Evolutionary conservation across 176 grass and related monocot species (phyloP), one percentile per base, ranked within the genome.

Genomic region (Cenchrus americanus): DNA sequence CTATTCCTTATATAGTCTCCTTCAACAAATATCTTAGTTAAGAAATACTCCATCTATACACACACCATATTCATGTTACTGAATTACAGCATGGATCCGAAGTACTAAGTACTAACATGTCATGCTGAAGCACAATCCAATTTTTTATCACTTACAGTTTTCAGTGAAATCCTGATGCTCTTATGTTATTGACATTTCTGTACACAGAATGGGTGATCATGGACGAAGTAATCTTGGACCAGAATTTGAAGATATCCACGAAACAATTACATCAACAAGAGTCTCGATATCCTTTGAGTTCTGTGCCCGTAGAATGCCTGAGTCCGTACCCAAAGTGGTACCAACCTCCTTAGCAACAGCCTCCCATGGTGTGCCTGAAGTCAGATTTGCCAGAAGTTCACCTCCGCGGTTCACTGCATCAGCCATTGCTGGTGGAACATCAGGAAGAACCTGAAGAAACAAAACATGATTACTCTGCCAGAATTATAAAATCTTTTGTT

Each of bases 381-480:
- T 85, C 24, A 98, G 83, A 82, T 94, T 95, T 57, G 89, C 73
- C 48, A 98, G 65, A 43, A 94, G 80, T 79, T 95, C 96, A 63
- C 96, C 86, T 77, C 96, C 96, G 30, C 93, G 87, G 85, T 90
- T 95, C 17, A 95, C 93, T 19, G 91, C 93, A 92, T 95, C 93
- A 44, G 91, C 96, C 96, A 95, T 96, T 74, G 85, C 96, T 32
- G 96, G 93, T 62, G 96, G 96, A 82, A 96, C 91, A 62, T 98
- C 96, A 42, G 96, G 93, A 80, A 98, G 59, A 54, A 98, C 21
- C 96, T 98, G 85, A 88, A 87, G 62, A 73, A 43, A 85, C 19
- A 74, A 67, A 41, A 60, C 19, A 53, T 5, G 52, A 77, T 70
- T 85, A 76, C 13, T 62, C 49, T 62, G 10, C 13, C n/a, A 80